phyloP scores from a whole-genome alignment of 257 asterid genomes.

The Salvia splendens region DNA sequence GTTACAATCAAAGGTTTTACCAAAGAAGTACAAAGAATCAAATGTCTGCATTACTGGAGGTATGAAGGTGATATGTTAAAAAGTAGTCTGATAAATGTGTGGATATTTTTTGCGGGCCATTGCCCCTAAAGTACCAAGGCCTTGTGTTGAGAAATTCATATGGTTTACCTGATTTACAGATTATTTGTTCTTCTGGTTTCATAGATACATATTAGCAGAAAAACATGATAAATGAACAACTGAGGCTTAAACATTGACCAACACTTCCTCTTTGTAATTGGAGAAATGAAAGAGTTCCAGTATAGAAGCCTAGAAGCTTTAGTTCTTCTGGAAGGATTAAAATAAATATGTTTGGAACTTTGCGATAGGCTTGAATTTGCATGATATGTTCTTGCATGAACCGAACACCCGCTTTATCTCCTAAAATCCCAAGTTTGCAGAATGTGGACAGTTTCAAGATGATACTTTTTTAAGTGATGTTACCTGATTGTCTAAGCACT shows the following conservation, averaged over 20 bases:
- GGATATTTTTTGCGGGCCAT: conserved; percentile 17
- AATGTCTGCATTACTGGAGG: conserved; percentile 98
- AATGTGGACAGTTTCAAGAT: not conserved
- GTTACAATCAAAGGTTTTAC: conserved; percentile 58
- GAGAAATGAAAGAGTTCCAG: not conserved
- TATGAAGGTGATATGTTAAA: conserved; percentile 53
- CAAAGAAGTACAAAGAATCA: conserved; percentile 72
- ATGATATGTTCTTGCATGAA: not conserved
- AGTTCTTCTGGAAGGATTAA: not conserved
- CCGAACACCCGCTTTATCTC: conserved; percentile 7
- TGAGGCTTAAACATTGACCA: not conserved
- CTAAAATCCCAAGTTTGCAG: not conserved
- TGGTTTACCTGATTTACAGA: conserved; percentile 19
- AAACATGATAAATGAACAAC: conserved; percentile 11
- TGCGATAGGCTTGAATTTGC: conserved; percentile 19
- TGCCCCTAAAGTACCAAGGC: conserved; percentile 12
- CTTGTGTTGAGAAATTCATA: conserved; percentile 15
- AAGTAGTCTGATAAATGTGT: conserved; percentile 7
- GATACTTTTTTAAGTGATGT: not conserved
- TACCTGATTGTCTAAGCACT: conserved; percentile 11
- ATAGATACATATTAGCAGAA: not conserved
- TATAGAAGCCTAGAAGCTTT: conserved; percentile 8
- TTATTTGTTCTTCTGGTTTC: conserved; percentile 10
- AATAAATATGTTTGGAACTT: conserved; percentile 5
- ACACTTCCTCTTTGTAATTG: conserved; percentile 12